A percentile compares a stretch with the other conserved stretches of the same genome.
phyloP scores from a whole-genome alignment of 257 asterid genomes.

The Gynochthodes officinalis region DNA sequence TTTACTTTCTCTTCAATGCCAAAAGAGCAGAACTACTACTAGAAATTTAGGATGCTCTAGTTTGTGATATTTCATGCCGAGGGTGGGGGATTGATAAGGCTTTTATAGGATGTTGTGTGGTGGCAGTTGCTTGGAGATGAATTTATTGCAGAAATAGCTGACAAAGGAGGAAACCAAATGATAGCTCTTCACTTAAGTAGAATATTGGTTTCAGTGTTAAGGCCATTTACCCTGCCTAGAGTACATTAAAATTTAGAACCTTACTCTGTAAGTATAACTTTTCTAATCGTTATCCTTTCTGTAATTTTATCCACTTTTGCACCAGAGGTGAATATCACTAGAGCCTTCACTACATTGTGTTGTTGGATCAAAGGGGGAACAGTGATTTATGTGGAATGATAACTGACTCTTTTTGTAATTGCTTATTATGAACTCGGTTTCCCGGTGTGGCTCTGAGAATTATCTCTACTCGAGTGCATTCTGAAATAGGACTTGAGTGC shows the following conservation, averaged over 20 bases:
- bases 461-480: conserved; percentile 13
- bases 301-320: not conserved
- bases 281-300: not conserved
- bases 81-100: conserved; percentile 5
- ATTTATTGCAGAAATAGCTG: conserved; percentile 17
- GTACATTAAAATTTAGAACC: not conserved
- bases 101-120: conserved; percentile 24
- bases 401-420: not conserved
- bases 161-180: conserved; percentile 31
- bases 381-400: conserved; percentile 13
- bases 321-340: not conserved
- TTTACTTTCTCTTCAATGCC: not conserved
- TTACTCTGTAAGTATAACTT: too few relatives aligned
- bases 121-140: conserved; percentile 37
- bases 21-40: not conserved
- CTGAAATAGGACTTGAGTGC: not conserved
- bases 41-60: not conserved
- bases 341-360: not conserved
- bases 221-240: not conserved
- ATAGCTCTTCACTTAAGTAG: conserved; percentile 21
- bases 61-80: conserved; percentile 1
- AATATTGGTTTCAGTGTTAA: not conserved
- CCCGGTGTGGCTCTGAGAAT: conserved; percentile 26
- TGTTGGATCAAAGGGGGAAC: conserved; percentile 3
- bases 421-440: conserved; percentile 24